Evolutionary conservation across 352 stramenopile genomes (phyloP), one percentile per base, ranked within the genome.

Genomic region (Globisporangium takayamanum): DNA sequence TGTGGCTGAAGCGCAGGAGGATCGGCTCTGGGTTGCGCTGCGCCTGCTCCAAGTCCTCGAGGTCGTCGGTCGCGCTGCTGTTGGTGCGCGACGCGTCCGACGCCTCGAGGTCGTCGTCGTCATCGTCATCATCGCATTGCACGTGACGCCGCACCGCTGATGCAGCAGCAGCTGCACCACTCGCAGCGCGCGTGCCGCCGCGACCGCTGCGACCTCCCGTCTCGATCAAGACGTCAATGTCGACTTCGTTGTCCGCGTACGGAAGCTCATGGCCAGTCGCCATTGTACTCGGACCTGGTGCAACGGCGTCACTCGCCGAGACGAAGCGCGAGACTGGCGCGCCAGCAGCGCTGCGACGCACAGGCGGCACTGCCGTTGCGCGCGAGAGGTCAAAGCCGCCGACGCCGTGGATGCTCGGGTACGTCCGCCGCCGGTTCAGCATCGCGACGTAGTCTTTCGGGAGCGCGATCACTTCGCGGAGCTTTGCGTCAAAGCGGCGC

Each of bases 401-500:
- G 12, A n/a, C 15, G 4, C 25, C 41, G n/a, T 50, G 25, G 20
- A 60, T 22, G 47, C 47, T 57, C 10, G 44, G 53, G 37, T 20
- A 36, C 59, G 26, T 60, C 14, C 45, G 58, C 0, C 44, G 41
- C 11, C 53, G 52, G 4, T 41, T 57, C 26, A 65, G 52, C 41
- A 41, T 49, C 20, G 59, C 53, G 14, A 48, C 30, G 30, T 67
- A 62, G 26, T 92, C 74, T 59, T 85, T 89, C 8, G 82, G 82
- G 25, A 93, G 72, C 14, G 78, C 68, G 26, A 93, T 93, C 60
- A 94, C 87, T 55, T 94, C 81, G 15, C 77, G 76, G 53, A 92
- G 60, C 63, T 94, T 94, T 39, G 73, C 50, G 54, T 92, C 82
- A 47, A 96, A 96, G n/a, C 87, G 83, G 11, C 66, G 67, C 58